Evolutionary conservation across 139 green algal species (phyloP).

Genomic region (Tetradesmus lagerheimii): DNA sequence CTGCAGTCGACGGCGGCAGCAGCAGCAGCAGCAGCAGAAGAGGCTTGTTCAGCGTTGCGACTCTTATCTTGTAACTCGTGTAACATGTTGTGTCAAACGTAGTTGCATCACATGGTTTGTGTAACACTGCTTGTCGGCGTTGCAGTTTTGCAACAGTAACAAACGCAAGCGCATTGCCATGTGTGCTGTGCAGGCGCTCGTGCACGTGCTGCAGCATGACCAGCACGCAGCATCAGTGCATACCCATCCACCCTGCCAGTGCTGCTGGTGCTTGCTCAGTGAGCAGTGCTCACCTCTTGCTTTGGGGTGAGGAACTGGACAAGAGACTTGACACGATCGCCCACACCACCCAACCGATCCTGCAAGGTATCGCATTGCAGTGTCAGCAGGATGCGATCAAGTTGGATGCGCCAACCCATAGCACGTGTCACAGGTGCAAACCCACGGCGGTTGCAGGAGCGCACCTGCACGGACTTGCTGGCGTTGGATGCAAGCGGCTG

Average conservation of each 20-base stretch:
- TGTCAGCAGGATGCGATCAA: neutral
- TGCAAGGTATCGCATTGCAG: neutral
- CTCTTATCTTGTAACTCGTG: no score
- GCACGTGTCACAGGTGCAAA: neutral
- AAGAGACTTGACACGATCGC: neutral
- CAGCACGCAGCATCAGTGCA: no score
- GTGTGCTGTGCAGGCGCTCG: no score
- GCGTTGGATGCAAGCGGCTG: neutral
- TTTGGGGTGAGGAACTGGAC: conserved; percentile 25
- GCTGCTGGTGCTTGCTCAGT: neutral
- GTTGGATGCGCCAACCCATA: neutral
- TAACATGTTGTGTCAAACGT: no score
- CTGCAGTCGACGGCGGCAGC: conserved; percentile 15
- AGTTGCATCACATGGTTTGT: neutral
- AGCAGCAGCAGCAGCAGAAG: neutral
- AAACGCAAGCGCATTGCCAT: no score
- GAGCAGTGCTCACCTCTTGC: conserved; percentile 40
- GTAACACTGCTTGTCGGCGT: no score
- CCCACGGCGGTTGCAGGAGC: neutral
- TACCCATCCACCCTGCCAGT: neutral
- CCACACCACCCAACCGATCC: neutral
- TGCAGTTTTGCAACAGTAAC: no score
- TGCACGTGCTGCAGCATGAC: no score
- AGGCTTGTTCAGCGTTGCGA: neutral
- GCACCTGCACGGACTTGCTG: conserved; percentile 9